Evolutionary conservation across 306 rosid species (phyloP), one percentile per base, ranked within the genome.

Genomic region (Carpinus fangiana): DNA sequence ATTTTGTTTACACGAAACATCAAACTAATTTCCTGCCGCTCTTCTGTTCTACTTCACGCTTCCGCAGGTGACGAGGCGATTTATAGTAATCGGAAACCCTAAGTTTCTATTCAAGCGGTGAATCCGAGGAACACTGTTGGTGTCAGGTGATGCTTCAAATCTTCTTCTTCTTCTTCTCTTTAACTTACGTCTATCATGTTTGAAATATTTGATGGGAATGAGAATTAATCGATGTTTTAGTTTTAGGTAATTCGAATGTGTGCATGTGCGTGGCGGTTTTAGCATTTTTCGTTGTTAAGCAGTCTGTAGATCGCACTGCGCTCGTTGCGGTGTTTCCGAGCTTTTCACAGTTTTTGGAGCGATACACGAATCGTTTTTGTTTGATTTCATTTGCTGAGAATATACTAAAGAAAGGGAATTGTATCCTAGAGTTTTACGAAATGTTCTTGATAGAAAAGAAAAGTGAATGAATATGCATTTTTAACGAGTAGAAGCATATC

Each of bases 121-220:
- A 38, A 38, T 66, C 71, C 1, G 72, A 34, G 70, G 70, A 67
- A 67, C 72, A n/a, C 72, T 38, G 50, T 20, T 17, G 4, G 50
- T 41, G 12, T 67, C 14, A 41, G 51, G 72, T 67, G 72, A 67
- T 67, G 11, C 7, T 41, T 67, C 21, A 8, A 17, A 17, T 28
- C 43, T 31, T 12, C 7, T 31, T 61, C 7, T 23, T 28, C 3
- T 38, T 65, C 47, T 18, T 17, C 16, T 65, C 7, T 41, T 41
- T 6, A 62, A 66, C 11, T 34, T 16, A 17, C 8, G 8, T 9
- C 1, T 9, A 17, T 12, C 10, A 10, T 41, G 50, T 41, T 38
- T 67, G 26, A n/a, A 38, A 38, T 13, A 4, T 61, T 61, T 28
- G 43, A 5, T 28, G 68, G n/a, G 8, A 28, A 61, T 28, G 8